A percentile compares a stretch with the other conserved stretches of the same genome.
Conservation (phyloP, 2,329 filamentous ascomycete species). For the Cladophialophora exuberans region DNA sequence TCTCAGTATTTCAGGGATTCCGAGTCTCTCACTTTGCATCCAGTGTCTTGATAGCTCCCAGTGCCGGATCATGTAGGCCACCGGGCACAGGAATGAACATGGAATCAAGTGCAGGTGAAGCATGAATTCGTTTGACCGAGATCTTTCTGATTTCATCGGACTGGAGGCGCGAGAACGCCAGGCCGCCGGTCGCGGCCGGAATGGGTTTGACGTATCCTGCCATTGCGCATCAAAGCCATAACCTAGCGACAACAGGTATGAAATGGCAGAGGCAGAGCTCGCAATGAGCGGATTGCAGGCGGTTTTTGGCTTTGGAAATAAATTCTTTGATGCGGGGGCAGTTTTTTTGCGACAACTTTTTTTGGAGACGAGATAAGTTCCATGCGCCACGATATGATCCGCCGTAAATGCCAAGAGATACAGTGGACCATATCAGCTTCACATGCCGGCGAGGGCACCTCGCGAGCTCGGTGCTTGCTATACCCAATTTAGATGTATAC, state of each 20-base stretch:
- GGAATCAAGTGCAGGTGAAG: slow-evolving; percentile 90
- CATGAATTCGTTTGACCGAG: slow-evolving; percentile 92
- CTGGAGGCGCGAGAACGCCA: slow-evolving; percentile 87
- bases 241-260: neutral
- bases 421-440: too few species aligned
- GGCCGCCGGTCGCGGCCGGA: slow-evolving; percentile 77
- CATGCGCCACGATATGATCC: too few species aligned
- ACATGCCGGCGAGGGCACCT: too few species aligned
- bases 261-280: neutral
- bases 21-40: slow-evolving; percentile 26
- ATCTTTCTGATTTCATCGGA: slow-evolving; percentile 81
- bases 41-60: slow-evolving; percentile 75
- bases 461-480: too few species aligned
- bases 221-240: slow-evolving; percentile 38
- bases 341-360: slow-evolving; percentile 12
- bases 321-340: slow-evolving; percentile 9
- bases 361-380: neutral
- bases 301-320: neutral
- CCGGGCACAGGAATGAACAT: slow-evolving; percentile 86
- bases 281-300: neutral
- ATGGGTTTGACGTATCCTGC: slow-evolving; percentile 69
- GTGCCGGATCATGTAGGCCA: slow-evolving; percentile 87
- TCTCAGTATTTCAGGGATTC: neutral
- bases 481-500: too few species aligned
- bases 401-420: too few species aligned